Percentiles rank a stretch among this genome's conserved stretches.
Conservation (phyloP, 2,329 filamentous ascomycete genomes). For the Ustilaginoidea virens region DNA sequence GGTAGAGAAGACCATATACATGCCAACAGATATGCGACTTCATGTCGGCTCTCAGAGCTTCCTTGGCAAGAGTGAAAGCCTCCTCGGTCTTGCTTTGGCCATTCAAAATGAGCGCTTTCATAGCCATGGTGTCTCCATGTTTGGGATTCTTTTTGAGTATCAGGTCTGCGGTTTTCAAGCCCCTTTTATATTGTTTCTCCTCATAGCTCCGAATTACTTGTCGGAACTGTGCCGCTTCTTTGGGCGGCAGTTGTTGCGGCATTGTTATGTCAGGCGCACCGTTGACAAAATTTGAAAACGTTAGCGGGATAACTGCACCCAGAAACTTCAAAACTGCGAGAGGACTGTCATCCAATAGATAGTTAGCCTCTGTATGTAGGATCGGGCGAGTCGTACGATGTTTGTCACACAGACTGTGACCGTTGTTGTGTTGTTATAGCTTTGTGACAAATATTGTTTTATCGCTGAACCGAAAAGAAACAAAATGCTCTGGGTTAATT, state of each 20-base stretch:
- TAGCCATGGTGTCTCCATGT: constrained; percentile 95
- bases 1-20: constrained; percentile 89
- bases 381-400: too few species aligned
- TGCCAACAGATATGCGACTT: constrained; percentile 99
- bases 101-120: constrained; percentile 97
- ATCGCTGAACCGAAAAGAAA: too few species aligned
- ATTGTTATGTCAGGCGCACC: too few species aligned
- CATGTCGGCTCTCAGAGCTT: constrained; percentile 90
- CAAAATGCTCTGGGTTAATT: too few species aligned
- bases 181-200: constrained; percentile 92
- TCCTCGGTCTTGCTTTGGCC: constrained; percentile 84
- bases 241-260: constrained; percentile 63
- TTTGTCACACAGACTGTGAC: too few species aligned
- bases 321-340: too few species aligned
- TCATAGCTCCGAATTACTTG: constrained; percentile 94
- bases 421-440: too few species aligned
- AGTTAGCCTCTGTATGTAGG: too few species aligned
- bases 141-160: constrained; percentile 89
- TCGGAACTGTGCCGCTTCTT: constrained; percentile 88
- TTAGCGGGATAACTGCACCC: too few species aligned
- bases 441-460: too few species aligned
- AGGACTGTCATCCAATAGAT: too few species aligned
- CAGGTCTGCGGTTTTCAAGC: constrained; percentile 89
- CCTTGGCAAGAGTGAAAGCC: constrained; percentile 84
- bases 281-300: too few species aligned